Evolutionary conservation across 139 green algal genomes (phyloP).

Genomic region (Micromonas commoda): DNA sequence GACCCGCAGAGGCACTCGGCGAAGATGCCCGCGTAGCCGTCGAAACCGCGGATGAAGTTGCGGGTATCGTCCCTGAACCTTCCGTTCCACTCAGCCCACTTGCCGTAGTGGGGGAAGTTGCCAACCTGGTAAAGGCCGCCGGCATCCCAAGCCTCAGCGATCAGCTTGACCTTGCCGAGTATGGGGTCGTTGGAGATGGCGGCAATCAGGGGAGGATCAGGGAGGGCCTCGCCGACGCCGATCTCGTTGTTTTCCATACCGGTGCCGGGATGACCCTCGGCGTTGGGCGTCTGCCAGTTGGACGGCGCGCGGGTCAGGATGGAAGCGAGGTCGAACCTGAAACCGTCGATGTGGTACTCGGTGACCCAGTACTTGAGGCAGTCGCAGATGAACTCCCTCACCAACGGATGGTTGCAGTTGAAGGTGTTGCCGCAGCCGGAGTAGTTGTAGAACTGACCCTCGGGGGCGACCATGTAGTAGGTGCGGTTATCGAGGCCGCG

Average conservation of each 20-base stretch:
- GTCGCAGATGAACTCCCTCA: constrained; percentile 85
- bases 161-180: constrained; percentile 83
- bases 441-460: constrained; percentile 91
- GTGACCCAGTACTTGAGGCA: constrained; percentile 83
- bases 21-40: constrained; percentile 35
- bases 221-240: constrained; percentile 80
- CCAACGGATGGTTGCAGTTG: constrained; percentile 97
- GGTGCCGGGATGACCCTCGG: neutral
- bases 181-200: constrained; percentile 74
- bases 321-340: constrained; percentile 88
- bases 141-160: constrained; percentile 97
- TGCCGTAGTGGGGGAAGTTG: constrained; percentile 59
- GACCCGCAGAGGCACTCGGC: constrained; percentile 37
- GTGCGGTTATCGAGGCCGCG: constrained; percentile 89
- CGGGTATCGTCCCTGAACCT: constrained; percentile 84
- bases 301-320: constrained; percentile 75
- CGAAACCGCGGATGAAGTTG: constrained; percentile 69
- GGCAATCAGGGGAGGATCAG: constrained; percentile 78
- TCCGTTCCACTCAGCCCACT: constrained; percentile 97
- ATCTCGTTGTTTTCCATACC: constrained; percentile 63
- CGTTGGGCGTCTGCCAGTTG: constrained; percentile 27
- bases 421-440: constrained; percentile 96
- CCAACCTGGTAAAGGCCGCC: constrained; percentile 93
- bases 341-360: constrained; percentile 75
- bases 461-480: constrained; percentile 91